Base-by-base conservation (phyloP, 1,139 yeast genomes). In the Pichia sp. region DNA sequence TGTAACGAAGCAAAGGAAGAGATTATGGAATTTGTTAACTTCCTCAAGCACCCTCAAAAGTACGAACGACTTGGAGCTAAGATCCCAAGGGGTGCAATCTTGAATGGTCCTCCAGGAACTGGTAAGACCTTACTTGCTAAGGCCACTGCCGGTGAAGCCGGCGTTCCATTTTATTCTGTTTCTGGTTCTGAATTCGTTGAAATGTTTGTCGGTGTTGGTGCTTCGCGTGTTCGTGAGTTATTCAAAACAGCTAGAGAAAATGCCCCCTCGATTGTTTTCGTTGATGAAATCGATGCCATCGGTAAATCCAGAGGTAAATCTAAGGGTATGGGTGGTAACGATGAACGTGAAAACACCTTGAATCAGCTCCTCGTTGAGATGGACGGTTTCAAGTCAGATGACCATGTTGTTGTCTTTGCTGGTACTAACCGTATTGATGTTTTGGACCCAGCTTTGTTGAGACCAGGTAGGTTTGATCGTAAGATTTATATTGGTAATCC, bases 151-250 rank as follows among this genome's bases (percentile, higher is more conserved):
- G 99, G 99, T 61, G 99, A 93, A 72, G 98, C 98, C 0, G 96
- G 93, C 51, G 99, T 93, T 47, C 98, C 99, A 43, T 93, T 93
- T 67, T 82, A 83, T 62, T 87, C 96, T 15, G 98, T 93, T 11
- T 88, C 96, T 5, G 99, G 98, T 63, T 90, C 98, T n/a, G 98
- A 93, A 69, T 93, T 93, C 63, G 96, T 93, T 16, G 99, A 93
- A 72, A 93, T 93, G 98, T 93, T 90, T 75, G 97, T 90, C 42
- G 99, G 99, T 75, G 98, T 93, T 15, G 99, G 99, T 74, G 98
- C 99, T 2, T 87, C 96, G 26, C 82, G 99, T 69, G 99, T 93
- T 42, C 89, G 99, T 69, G 98, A 93, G 69, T 75, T 93, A 67
- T 93, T 93, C 71, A 83, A 87, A 65, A 89, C 90, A 49, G 99